Evolutionary conservation across 2,329 filamentous ascomycete species (phyloP), one percentile per base, ranked within the genome.

Genomic region (Ophiocordyceps camponoti-saundersi): DNA sequence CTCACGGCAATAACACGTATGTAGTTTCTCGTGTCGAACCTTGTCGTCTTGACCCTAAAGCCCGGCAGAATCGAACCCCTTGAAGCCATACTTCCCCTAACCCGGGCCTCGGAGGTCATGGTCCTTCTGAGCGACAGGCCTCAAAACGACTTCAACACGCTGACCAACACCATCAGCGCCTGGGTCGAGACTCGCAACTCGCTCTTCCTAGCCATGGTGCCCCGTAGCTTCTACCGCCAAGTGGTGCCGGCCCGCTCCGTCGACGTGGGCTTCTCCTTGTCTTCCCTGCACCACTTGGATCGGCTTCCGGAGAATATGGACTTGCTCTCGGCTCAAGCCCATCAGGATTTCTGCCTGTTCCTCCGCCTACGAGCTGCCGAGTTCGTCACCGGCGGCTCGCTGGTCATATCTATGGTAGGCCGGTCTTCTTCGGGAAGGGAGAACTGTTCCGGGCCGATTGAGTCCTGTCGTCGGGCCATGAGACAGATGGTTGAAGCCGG

Each of bases 191-290:
- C 22, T 18, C 44, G 40, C n/a, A 16, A 6, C 16, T 46, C 44
- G 20, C 13, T 42, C n/a, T 46, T 46, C 23, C n/a, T 46, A 1
- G 44, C 21, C 32, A 44, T 47, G 46, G 44, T 47, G 5, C 46
- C 46, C 7, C 46, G 42, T n/a, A 47, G 46, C n/a, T 47, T 47
- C 22, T 47, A 47, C 34, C 42, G 42, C 13, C 29, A 8, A 6
- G 42, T 47, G 13, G 42, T 44, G 8, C 42, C 34, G 21, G 21
- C 42, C 10, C 21, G 26, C 16, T 44, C 46, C 5, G 46, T 44
- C n/a, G 32, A 44, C 22, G 12, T 46, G 5, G 46, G 32, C 13
- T 47, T 44, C 34, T 47, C 46, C 8, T 32, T 47, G 13, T 41
- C 42, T 7, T 44, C 42, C 18, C 46, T 47, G 21, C 46, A 47